Percentiles rank a stretch among this genome's conserved stretches.
phyloP scores from a whole-genome alignment of 441 rosid genomes.

The Erodium texanum region DNA sequence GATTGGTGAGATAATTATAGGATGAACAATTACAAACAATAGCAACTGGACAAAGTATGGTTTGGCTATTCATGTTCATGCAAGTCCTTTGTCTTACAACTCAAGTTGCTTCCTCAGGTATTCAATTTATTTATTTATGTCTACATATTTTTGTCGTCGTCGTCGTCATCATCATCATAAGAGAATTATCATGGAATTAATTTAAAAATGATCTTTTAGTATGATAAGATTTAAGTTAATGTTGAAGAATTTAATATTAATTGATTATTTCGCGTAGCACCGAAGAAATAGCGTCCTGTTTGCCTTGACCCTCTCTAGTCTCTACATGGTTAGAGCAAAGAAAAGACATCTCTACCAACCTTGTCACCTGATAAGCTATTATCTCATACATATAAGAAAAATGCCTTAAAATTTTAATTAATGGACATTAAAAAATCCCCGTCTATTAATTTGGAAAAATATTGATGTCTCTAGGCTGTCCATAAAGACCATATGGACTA shows the following conservation, averaged over 20 bases:
- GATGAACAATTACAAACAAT: background rate
- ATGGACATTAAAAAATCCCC: background rate
- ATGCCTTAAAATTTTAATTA: background rate
- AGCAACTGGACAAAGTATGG: background rate
- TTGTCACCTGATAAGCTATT: background rate
- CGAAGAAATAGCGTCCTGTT: background rate
- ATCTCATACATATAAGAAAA: background rate
- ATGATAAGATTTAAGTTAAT: background rate
- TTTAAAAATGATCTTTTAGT: background rate
- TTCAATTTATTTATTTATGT: background rate
- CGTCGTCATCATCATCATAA: background rate
- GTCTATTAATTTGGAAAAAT: background rate
- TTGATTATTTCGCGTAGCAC: background rate
- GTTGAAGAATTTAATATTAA: background rate
- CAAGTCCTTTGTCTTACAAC: background rate
- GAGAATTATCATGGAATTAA: background rate
- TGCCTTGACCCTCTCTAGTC: background rate
- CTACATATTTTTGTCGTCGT: too few relatives aligned
- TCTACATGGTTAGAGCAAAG: background rate
- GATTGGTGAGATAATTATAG: background rate
- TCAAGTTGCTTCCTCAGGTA: background rate
- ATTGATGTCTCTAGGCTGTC: background rate
- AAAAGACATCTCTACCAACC: background rate
- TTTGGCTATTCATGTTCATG: slow-evolving; percentile 2
- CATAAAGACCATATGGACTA: background rate